Conservation (phyloP, 2,329 filamentous ascomycete genomes). For the Fusarium sp. region DNA sequence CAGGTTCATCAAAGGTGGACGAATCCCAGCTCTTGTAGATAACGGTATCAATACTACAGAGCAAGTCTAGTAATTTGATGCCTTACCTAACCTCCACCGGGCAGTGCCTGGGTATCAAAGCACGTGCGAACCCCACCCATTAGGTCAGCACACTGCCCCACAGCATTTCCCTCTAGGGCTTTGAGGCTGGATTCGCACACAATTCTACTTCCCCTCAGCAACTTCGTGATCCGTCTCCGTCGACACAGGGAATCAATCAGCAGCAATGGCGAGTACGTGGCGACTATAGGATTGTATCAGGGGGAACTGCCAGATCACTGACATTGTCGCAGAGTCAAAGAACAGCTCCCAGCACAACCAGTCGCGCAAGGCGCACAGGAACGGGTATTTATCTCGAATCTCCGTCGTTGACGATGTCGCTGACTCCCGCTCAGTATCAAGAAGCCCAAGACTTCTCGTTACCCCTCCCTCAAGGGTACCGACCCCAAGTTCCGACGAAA, state of each 20-base stretch:
- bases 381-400: conserved; percentile 78
- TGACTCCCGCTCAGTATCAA: conserved; percentile 82
- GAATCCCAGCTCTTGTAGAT: background rate
- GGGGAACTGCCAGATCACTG: conserved; percentile 27
- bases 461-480: conserved; percentile 98
- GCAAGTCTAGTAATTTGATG: no score
- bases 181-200: conserved; percentile 47
- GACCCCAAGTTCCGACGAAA: conserved; percentile 99
- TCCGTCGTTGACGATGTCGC: conserved; percentile 3
- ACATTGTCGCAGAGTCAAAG: conserved; percentile 84
- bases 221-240: conserved; percentile 48
- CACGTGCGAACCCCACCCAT: conserved; percentile 20
- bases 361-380: conserved; percentile 98
- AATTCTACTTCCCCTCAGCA: conserved; percentile 49
- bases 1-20: background rate
- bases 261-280: conserved; percentile 60
- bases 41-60: no score
- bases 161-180: conserved; percentile 48
- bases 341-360: conserved; percentile 99
- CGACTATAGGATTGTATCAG: background rate
- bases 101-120: background rate
- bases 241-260: conserved; percentile 49
- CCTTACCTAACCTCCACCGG: no score
- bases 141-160: conserved; percentile 43
- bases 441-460: conserved; percentile 99